Conservation (phyloP, 106 monocot genomes). For the Ottelia alismoides region DNA sequence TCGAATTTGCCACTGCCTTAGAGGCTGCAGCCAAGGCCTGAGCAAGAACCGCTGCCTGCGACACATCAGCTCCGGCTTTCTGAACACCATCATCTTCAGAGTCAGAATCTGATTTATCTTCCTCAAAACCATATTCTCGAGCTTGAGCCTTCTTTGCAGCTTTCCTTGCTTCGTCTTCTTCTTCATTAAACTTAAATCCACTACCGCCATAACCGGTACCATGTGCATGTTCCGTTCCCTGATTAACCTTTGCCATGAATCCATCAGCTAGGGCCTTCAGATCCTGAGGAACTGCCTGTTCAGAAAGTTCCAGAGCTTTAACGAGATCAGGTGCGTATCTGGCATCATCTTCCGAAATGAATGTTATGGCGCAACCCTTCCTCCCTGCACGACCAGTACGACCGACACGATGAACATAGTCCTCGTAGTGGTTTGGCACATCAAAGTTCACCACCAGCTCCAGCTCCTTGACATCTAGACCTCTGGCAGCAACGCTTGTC, state of each 20-base stretch:
- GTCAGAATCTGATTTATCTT: conserved; percentile 94
- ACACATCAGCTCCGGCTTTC: conserved; percentile 74
- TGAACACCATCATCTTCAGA: conserved; percentile 73
- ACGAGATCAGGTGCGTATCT: conserved; percentile 91
- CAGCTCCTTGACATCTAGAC: conserved; percentile 92
- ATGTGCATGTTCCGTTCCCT: conserved; percentile 89
- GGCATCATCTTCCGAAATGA: conserved; percentile 91
- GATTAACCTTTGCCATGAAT: conserved; percentile 88
- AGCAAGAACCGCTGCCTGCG: conserved; percentile 48
- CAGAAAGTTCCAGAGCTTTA: conserved; percentile 84
- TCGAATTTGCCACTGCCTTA: conserved; percentile 25
- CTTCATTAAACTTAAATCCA: conserved; percentile 97
- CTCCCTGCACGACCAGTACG: conserved; percentile 88
- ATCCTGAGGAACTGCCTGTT: conserved; percentile 85
- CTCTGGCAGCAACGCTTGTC: conserved; percentile 90
- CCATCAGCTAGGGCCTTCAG: conserved; percentile 72
- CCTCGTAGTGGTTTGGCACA: conserved; percentile 96
- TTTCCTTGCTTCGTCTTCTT: conserved; percentile 90
- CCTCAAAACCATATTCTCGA: conserved; percentile 93
- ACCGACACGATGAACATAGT: conserved; percentile 96
- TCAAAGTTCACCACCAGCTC: conserved; percentile 96
- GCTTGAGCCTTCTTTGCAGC: conserved; percentile 93
- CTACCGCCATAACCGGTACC: conserved; percentile 96
- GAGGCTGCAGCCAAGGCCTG: conserved; percentile 57
- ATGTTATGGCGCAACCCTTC: conserved; percentile 83